phyloP scores from a whole-genome alignment of 2,329 filamentous ascomycete species.

The Colletotrichum sp. region DNA sequence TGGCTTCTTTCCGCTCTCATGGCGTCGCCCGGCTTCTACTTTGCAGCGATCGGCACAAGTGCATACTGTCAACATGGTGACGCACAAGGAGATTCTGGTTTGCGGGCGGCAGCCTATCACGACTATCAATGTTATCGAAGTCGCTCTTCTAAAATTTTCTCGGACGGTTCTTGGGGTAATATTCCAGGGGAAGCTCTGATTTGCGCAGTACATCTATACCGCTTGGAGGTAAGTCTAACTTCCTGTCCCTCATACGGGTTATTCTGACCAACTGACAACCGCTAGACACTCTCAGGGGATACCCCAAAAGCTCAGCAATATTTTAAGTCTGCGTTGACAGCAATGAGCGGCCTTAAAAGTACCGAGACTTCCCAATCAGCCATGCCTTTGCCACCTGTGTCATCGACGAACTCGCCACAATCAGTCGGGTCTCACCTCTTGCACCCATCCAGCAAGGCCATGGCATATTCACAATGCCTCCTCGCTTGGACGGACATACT shows the following conservation, averaged over 20 bases:
- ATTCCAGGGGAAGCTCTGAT: not conserved
- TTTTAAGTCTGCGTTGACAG: not conserved
- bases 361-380: not conserved
- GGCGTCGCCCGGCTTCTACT: not conserved
- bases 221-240: not conserved
- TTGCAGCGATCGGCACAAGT: not conserved
- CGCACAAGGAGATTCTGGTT: not conserved
- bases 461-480: not conserved
- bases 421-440: not conserved
- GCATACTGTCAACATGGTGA: not conserved
- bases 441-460: not conserved
- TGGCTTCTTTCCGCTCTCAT: not conserved
- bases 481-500: not conserved
- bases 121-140: not conserved
- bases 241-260: not conserved
- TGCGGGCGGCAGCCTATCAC: not conserved
- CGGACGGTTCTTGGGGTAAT: not conserved
- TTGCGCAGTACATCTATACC: not conserved
- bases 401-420: not conserved
- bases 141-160: not conserved
- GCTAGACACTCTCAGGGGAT: not conserved
- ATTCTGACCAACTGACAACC: not conserved
- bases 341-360: not conserved
- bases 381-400: not conserved
- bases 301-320: not conserved